phyloP scores from a whole-genome alignment of 192 early-diverging fungal species.

The Gamsiella multidivaricata region DNA sequence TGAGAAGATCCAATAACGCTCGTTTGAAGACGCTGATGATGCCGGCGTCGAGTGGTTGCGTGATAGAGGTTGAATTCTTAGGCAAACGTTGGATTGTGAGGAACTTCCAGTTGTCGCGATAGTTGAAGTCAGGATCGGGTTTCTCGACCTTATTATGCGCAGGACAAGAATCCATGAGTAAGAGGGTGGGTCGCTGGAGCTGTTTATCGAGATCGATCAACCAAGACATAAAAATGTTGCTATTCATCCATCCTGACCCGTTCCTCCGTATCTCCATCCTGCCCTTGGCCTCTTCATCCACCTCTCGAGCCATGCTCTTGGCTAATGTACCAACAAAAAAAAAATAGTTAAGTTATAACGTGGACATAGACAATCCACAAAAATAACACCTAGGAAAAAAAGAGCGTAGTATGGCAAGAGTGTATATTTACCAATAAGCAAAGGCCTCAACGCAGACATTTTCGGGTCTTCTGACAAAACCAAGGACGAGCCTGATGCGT shows the following conservation, averaged over 20 bases:
- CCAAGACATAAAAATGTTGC: constrained; percentile 4
- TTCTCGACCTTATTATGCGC: constrained; percentile 9
- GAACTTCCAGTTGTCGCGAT: constrained; percentile 15
- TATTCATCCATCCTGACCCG: constrained; percentile 19
- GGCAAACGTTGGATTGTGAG: constrained; percentile 13
- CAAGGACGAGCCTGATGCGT: constrained; percentile 17
- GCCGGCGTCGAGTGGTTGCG: constrained; percentile 19
- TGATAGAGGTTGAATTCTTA: constrained; percentile 6
- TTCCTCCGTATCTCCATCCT: neutral
- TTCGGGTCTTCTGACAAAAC: neutral
- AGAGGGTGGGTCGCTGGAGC: constrained; percentile 3
- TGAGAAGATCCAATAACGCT: constrained; percentile 15
- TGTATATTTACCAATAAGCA: constrained; percentile 24
- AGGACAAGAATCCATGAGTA: constrained; percentile 9
- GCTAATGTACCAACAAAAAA: neutral
- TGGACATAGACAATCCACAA: no score
- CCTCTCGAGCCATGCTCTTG: constrained; percentile 6
- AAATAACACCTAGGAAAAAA: no score
- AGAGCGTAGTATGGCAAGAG: no score
- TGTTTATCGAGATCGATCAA: constrained; percentile 11
- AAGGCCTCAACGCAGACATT: constrained; percentile 6
- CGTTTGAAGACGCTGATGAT: constrained; percentile 29
- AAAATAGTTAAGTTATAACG: neutral
- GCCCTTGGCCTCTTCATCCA: neutral
- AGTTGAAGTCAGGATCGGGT: neutral